phyloP scores from a whole-genome alignment of 257 asterid genomes.

The Solanum medicagineum region DNA sequence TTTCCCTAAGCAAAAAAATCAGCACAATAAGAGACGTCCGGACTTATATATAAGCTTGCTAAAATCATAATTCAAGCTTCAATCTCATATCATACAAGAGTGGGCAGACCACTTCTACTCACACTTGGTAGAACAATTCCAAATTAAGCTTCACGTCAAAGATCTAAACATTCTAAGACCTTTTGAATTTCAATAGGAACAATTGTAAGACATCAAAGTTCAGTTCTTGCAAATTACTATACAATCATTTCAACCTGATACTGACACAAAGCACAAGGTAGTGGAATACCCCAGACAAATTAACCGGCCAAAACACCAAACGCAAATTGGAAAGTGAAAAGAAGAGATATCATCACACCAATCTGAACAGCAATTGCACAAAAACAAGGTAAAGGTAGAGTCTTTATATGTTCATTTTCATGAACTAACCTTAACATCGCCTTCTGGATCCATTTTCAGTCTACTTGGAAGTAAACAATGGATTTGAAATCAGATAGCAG shows the following conservation, averaged over 20 bases:
- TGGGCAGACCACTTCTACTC: background rate
- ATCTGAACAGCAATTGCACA: background rate
- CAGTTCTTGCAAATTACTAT: background rate
- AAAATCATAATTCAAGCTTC: background rate
- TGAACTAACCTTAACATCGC: slow-evolving; percentile 63
- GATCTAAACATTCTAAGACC: background rate
- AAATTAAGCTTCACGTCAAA: background rate
- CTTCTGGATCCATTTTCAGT: slow-evolving; percentile 65
- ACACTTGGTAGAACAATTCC: background rate
- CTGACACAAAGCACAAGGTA: background rate
- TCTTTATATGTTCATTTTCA: background rate
- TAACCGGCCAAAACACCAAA: background rate
- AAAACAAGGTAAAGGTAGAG: background rate
- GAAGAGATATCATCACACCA: background rate
- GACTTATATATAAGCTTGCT: background rate
- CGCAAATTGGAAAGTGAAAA: background rate
- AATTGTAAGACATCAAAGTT: background rate
- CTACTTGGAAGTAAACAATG: slow-evolving; percentile 6
- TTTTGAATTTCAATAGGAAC: background rate
- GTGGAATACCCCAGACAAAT: background rate
- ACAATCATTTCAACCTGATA: background rate
- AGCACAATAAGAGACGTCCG: slow-evolving; percentile 3
- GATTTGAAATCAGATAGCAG: slow-evolving; percentile 16
- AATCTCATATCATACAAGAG: background rate
- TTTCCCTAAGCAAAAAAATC: slow-evolving; percentile 46